Evolutionary conservation across 2,329 filamentous ascomycete genomes (phyloP), one percentile per base, ranked within the genome.

Genomic region (Lasiodiplodia sp.): DNA sequence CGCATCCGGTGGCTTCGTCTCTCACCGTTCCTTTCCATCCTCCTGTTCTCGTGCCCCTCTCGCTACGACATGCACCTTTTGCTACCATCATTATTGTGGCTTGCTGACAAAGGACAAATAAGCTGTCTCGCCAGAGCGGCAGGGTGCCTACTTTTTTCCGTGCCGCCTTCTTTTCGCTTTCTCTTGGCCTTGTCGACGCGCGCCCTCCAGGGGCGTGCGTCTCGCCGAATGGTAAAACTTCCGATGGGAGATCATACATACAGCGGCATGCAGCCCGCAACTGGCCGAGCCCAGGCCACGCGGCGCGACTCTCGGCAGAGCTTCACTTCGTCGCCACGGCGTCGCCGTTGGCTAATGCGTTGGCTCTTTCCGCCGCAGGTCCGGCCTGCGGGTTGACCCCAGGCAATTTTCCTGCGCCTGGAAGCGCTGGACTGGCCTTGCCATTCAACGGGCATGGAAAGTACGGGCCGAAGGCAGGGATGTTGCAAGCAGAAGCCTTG

Each of bases 271-370:
- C 28, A 47, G 58, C 5, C 58, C 25, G 44, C 18, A n/a, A 12
- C 28, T 4, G 16, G 31, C n/a, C 16, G 51, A 14, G 51, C 21
- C 21, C 34, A 23, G 25, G 58, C 58, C 58, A 38, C 58, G 47
- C 60, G 60, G 60, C 60, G 2, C 28, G 47, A 16, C 47, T 37
- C 31, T 51, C 37, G 58, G 40, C 44, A 34, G 23, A 37, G 40
- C 40, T 63, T 49, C 25, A 34, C 44, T 37, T 51, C 28, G 37
- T 18, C 25, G 58, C 58, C 37, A 44, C 55, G 55, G 37, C 55
- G 18, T 47, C 18, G 7, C 44, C 44, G 14, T 57, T 34, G 28
- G 53, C 31, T 25, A 25, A 23, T 51, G 58, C 28, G 18, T 49
- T 3, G 14, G 10, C 28, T 57, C 28, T 55, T 37, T 34, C 12